Base-by-base conservation (phyloP, 228 moss, liverwort and hornwort genomes). In the Sphagnum magellanicum region DNA sequence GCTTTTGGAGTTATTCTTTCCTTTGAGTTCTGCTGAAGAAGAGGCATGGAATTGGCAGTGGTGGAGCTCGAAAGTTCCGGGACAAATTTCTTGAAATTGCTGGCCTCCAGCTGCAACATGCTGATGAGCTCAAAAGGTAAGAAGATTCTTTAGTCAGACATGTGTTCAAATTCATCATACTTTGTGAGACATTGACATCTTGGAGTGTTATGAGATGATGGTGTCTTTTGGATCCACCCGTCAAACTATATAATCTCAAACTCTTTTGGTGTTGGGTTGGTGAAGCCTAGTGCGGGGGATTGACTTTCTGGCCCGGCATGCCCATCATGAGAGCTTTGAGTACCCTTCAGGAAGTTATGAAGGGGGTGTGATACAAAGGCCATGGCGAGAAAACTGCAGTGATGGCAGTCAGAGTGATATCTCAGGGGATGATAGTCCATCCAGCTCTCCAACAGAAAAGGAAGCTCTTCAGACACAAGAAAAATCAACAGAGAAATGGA, bases 241-340 rank as follows among this genome's bases (percentile, higher is more conserved):
- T 32, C 32, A 2, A 32, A 32, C 32, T 32, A 32, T 32, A 57
- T 8, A 62, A 62, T 62, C 64, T 65, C 16, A 13, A 65, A 15
- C 47, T 51, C 13, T 4, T 66, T 4, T 46, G 47, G 6, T 64
- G 64, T 64, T 64, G 46, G 46, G 1, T 67, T 80, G 32, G 79
- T 72, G 5, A 79, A 93, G 94, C 82, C 67, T 94, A 76, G 91
- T 94, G 78, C 78, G 84, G 70, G 94, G 94, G 67, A 94, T 94
- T 60, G 94, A 91, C 81, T 94, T 94, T 71, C 82, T 94, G 71
- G 91, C 87, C 63, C 77, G 86, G 70, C 85, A 94, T 68, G 94
- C 94, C 14, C 84, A 88, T 50, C 81, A 81, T 49, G 94, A 94
- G 79, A 86, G 86, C 67, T 94, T 94, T 73, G 88, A 89, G 61